These are phyloP conservation scores for Venturia pyrina DNA, from an alignment of 2,329 filamentous ascomycete genomes.

Conservation along the genomic window DNA sequence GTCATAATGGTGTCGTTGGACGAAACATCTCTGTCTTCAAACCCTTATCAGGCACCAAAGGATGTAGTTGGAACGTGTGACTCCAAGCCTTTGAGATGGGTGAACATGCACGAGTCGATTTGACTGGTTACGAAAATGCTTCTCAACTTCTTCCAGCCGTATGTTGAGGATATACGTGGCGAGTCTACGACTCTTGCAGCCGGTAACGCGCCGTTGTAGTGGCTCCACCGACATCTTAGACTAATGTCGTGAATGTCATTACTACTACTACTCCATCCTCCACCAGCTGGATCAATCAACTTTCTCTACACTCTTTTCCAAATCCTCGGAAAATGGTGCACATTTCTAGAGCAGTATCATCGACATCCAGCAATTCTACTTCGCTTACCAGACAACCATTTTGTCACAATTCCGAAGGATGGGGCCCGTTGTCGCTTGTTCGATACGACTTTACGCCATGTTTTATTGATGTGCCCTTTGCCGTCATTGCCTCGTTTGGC, in stretches of 20 bases:
- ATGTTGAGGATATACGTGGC: background rate
- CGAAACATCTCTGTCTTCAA: background rate
- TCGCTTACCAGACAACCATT: background rate
- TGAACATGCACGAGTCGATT: background rate
- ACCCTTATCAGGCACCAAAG: background rate
- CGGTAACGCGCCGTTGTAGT: conserved; percentile 2
- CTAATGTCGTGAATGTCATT: background rate
- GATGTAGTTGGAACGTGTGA: background rate
- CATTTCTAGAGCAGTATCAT: background rate
- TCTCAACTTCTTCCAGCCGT: background rate
- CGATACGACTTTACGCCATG: conserved; percentile 11
- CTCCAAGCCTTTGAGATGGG: background rate
- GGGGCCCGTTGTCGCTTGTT: conserved; percentile 2
- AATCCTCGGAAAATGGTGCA: background rate
- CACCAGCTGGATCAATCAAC: background rate
- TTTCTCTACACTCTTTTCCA: background rate
- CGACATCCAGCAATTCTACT: background rate
- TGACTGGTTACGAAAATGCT: background rate
- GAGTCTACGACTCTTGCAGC: background rate
- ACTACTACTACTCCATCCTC: background rate
- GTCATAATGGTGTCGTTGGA: background rate
- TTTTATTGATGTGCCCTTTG: conserved; percentile 9
- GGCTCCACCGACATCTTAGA: background rate
- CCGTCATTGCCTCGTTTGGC: conserved; percentile 1
- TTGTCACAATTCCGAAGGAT: conserved; percentile 12